Base-by-base conservation (phyloP, 306 rosid species). In the Castanea sativa region DNA sequence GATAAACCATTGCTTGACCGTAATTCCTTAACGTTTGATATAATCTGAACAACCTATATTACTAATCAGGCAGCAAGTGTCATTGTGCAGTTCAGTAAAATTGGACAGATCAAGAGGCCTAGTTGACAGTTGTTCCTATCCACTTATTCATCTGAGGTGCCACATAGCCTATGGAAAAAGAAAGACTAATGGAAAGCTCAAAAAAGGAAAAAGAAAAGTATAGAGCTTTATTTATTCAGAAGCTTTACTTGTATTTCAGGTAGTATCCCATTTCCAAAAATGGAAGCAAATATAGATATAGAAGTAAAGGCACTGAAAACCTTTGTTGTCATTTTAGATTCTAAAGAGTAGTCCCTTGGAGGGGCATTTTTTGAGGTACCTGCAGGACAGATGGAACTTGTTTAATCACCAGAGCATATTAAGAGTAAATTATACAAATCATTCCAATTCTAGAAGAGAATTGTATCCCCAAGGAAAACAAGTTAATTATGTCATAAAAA, bases 211-310 rank as follows among this genome's bases (percentile, higher is more conserved):
- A 69, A 73, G 32, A 19, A 32, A 64, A 32, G 5, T 4, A 64
- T 15, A 30, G 33, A 29, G 45, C 21, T 64, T 18, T 64, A 15
- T 64, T 18, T 64, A 29, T 69, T 63, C 56, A 61, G 68, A 73
- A 69, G 20, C 32, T 23, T 75, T 91, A 92, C 99, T 82, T 94
- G 99, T 80, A 95, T 95, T 83, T 95, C 99, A 6, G 99, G 99
- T 10, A 95, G 89, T 73, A 95, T 95, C 63, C 99, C 99, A 58
- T 90, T 95, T 75, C 99, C 99, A 75, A 87, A 95, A 73, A 95
- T 91, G 73, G 99, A 87, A 75, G 99, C 99, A 27, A 95, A 23
- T 73, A 95, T 95, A 38, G 99, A 92, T 75, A 95, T 90, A 71
- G 99, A 87, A 38, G 94, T 86, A 92, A 95, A 95, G 86, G 98